Percentiles rank a stretch among this genome's conserved stretches.
These are phyloP conservation scores for Macrolepiota dolichaula DNA, from an alignment of 768 basidiomycete genomes.

Conservation along the genomic window DNA sequence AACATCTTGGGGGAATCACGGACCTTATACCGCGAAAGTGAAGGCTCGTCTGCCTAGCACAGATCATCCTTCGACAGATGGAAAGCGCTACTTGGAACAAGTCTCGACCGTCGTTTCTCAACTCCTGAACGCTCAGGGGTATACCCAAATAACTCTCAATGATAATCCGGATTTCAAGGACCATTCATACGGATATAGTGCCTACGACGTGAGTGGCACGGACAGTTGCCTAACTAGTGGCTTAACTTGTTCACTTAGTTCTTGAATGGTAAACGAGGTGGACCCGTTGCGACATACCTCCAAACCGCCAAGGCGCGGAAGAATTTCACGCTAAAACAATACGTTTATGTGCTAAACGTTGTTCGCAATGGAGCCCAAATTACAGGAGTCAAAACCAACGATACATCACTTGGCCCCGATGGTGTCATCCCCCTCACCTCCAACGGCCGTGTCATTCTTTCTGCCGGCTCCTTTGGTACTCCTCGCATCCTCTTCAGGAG, in stretches of 20 bases:
- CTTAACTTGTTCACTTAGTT: constrained; percentile 25
- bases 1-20: constrained; percentile 43
- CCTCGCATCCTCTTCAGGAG: constrained; percentile 56
- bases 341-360: constrained; percentile 47
- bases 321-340: constrained; percentile 49
- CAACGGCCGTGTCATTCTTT: constrained; percentile 57
- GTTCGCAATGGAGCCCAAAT: constrained; percentile 54
- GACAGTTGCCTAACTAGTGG: not conserved
- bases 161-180: constrained; percentile 53
- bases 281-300: constrained; percentile 59
- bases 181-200: constrained; percentile 55
- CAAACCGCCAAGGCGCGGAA: constrained; percentile 49
- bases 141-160: constrained; percentile 54
- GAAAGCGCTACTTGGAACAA: constrained; percentile 54
- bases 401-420: constrained; percentile 51
- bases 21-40: constrained; percentile 46
- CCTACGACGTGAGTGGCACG: constrained; percentile 30
- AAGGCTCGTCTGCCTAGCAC: constrained; percentile 53
- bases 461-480: constrained; percentile 54
- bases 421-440: constrained; percentile 52
- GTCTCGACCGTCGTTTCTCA: constrained; percentile 38
- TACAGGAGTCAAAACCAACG: constrained; percentile 61
- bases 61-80: constrained; percentile 57
- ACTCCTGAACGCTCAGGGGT: constrained; percentile 49
- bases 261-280: constrained; percentile 44